These are phyloP conservation scores for Lactuca saligna DNA, from an alignment of 129 eudicot species.

Conservation along the genomic window DNA sequence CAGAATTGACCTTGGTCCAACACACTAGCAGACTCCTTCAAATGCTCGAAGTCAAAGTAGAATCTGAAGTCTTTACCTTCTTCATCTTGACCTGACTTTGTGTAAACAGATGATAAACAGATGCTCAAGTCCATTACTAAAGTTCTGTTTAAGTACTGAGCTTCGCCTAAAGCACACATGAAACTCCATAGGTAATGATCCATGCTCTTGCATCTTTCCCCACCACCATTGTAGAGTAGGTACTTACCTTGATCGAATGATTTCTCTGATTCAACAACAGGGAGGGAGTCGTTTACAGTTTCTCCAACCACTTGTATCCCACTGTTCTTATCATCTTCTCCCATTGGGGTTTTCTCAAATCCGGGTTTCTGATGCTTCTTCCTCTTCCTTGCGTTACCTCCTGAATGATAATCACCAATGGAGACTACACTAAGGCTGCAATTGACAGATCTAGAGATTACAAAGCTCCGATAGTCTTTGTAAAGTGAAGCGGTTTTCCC, in stretches of 20 bases:
- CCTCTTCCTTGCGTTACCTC: conserved; percentile 79
- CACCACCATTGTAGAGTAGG: conserved; percentile 74
- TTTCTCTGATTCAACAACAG: conserved; percentile 71
- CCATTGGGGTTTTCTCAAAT: conserved; percentile 51
- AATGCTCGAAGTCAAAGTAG: conserved; percentile 86
- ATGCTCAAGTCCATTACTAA: conserved; percentile 77
- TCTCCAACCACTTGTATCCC: conserved; percentile 60
- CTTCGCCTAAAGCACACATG: conserved; percentile 89
- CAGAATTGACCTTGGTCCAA: conserved; percentile 77
- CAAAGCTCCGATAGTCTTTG: conserved; percentile 81
- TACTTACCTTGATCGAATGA: conserved; percentile 69
- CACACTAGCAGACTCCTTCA: conserved; percentile 68
- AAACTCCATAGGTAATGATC: conserved; percentile 93
- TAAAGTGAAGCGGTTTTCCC: conserved; percentile 68
- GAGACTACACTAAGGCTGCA: conserved; percentile 61
- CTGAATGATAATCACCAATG: conserved; percentile 87
- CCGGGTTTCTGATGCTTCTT: conserved; percentile 55
- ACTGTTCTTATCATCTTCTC: conserved; percentile 28
- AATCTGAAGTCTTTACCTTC: conserved; percentile 92
- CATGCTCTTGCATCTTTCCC: conserved; percentile 92
- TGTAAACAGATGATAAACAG: conserved; percentile 75
- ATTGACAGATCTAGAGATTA: conserved; percentile 52
- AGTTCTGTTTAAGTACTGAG: conserved; percentile 81
- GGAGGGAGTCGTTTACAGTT: conserved; percentile 64
- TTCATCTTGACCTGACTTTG: conserved; percentile 71